Evolutionary conservation across 78 protist species (phyloP).

Genomic region (Dictyostelium brefeldianum): DNA sequence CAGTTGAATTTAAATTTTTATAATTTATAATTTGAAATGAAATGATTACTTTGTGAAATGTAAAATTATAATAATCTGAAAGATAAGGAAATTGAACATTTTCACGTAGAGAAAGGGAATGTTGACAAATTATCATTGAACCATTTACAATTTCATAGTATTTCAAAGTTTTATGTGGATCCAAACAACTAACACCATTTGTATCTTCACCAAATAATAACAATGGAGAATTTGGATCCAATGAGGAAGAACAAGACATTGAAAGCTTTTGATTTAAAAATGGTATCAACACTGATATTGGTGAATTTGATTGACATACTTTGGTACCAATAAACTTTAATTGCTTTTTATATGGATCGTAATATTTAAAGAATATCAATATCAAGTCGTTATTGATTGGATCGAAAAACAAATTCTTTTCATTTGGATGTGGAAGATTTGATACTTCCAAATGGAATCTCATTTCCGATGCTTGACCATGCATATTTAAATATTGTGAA

Average conservation of each 20-base stretch:
- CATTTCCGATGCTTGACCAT: constrained; percentile 47
- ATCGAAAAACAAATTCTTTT: constrained; percentile 73
- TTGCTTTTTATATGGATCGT: constrained; percentile 52
- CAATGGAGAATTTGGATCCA: constrained; percentile 31
- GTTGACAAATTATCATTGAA: constrained; percentile 59
- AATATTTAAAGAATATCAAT: constrained; percentile 64
- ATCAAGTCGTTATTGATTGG: constrained; percentile 45
- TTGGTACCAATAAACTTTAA: constrained; percentile 45
- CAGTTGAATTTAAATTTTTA: constrained; percentile 35
- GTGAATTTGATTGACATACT: constrained; percentile 28
- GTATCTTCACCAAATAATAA: constrained; percentile 65
- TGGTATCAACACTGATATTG: constrained; percentile 38
- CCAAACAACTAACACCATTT: constrained; percentile 45
- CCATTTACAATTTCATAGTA: constrained; percentile 63
- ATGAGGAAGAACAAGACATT: not conserved
- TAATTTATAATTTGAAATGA: constrained; percentile 63
- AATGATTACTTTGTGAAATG: constrained; percentile 56
- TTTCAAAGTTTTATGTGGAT: constrained; percentile 63
- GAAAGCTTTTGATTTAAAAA: constrained; percentile 64
- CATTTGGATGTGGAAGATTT: constrained; percentile 64
- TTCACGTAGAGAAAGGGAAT: constrained; percentile 11
- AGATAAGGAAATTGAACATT: constrained; percentile 62
- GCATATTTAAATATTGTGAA: constrained; percentile 54
- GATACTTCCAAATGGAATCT: constrained; percentile 79
- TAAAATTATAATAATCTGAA: constrained; percentile 62